Evolutionary conservation across 768 basidiomycete genomes (phyloP), one percentile per base, ranked within the genome.

Genomic region (Serendipita sp.): DNA sequence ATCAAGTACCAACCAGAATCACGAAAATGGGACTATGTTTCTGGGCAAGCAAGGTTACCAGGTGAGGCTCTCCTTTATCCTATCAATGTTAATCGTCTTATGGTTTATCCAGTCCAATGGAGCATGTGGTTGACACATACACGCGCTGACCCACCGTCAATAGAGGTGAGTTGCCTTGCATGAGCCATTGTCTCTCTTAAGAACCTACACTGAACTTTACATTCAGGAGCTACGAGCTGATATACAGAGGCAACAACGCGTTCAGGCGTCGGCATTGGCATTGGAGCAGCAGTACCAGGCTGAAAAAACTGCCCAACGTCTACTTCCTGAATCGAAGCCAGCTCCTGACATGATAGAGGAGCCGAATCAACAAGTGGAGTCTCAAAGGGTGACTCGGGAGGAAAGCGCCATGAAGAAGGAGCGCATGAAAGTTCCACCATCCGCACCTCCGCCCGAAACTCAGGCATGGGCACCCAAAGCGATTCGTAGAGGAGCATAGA

Each of bases 101-200:
- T 31, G 11, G 3, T 28, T 33, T 4, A 9, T 11, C 3, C 11
- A 58, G 53, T 58, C 9, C 53, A 58, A 58, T 58, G 53, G 53
- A 58, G 26, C 11, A 28, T 30, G 33, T 58, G 53, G 53, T 58
- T 58, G 20, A 58, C 24, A 9, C 53, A 58, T 58, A 58, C 53
- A 33, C 53, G 53, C 33, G 24, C 20, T 30, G 53, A 58, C 33
- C 24, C 53, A 11, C 53, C 53, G 17, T 30, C 53, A n/a, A n/a
- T 58, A 33, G 53, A 58, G 53, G 53, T 58, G 22, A 26, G 53
- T 58, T n/a, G 9, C 4, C 17, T 24, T 24, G 17, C 24, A 26
- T 50, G 28, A 22, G 28, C 9, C 17, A 50, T 50, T 50, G 11
- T 28, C 53, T 58, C 30, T 58, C 20, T 58, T n/a, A n/a, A 31